Conservation (phyloP, 2,329 filamentous ascomycete species). For the Thielaviopsis cerberus region DNA sequence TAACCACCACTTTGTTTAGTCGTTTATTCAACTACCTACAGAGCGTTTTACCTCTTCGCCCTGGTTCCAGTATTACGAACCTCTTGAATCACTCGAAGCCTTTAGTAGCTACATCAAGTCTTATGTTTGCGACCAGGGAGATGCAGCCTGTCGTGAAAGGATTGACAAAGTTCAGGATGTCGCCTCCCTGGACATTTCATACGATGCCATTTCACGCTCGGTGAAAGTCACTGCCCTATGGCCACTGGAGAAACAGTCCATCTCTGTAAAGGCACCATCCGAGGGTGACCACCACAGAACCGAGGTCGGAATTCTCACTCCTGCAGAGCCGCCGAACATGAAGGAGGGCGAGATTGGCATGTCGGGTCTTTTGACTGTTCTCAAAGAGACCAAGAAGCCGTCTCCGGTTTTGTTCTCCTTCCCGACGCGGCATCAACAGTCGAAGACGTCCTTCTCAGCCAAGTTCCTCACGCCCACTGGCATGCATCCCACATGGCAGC, state of each 20-base stretch:
- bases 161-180: slow-evolving; percentile 30
- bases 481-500: slow-evolving; percentile 62
- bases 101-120: slow-evolving; percentile 35
- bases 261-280: not conserved
- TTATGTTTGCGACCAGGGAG: slow-evolving; percentile 30
- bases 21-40: slow-evolving; percentile 39
- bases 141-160: slow-evolving; percentile 30
- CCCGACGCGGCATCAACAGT: slow-evolving; percentile 54
- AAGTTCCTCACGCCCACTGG: slow-evolving; percentile 55
- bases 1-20: slow-evolving; percentile 20
- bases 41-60: slow-evolving; percentile 23
- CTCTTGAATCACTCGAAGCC: slow-evolving; percentile 35
- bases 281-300: slow-evolving; percentile 34
- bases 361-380: slow-evolving; percentile 57
- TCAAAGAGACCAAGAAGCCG: slow-evolving; percentile 55
- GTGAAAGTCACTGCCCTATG: slow-evolving; percentile 49
- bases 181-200: slow-evolving; percentile 58
- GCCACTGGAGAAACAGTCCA: slow-evolving; percentile 22
- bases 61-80: slow-evolving; percentile 52
- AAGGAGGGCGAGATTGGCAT: slow-evolving; percentile 60
- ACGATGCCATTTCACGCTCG: slow-evolving; percentile 46
- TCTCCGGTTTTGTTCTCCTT: slow-evolving; percentile 70
- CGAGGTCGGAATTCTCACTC: slow-evolving; percentile 64
- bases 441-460: slow-evolving; percentile 37
- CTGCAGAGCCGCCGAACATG: slow-evolving; percentile 37